Evolutionary conservation across 306 rosid species (phyloP).

Genomic region (Cucurbita pepo): DNA sequence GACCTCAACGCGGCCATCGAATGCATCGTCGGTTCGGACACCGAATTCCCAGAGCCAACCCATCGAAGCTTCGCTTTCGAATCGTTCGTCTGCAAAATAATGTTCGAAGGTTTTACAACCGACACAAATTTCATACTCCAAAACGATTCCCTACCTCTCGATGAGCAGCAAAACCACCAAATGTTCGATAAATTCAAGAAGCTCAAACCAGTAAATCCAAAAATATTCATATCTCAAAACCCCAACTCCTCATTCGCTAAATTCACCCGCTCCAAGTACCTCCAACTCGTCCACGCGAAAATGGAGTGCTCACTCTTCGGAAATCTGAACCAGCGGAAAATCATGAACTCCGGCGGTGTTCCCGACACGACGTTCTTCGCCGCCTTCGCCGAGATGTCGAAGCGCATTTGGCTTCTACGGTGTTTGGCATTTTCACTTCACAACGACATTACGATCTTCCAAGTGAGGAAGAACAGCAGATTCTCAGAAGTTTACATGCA

Average conservation of each 20-base stretch:
- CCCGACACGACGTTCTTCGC: conserved; percentile 67
- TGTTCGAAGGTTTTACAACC: conserved; percentile 64
- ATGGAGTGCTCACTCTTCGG: conserved; percentile 97
- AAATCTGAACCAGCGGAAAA: conserved; percentile 64
- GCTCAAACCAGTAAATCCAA: conserved; percentile 32
- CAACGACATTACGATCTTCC: conserved; percentile 41
- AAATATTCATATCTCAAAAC: conserved; percentile 26
- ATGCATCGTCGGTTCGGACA: conserved; percentile 50
- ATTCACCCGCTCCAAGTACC: conserved; percentile 52
- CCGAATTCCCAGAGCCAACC: conserved; percentile 29
- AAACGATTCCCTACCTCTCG: conserved; percentile 10
- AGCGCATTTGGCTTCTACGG: conserved; percentile 66
- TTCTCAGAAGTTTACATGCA: conserved; percentile 95
- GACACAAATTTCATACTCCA: conserved; percentile 25
- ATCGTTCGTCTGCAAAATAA: conserved; percentile 51
- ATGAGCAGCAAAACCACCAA: neutral
- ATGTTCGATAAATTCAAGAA: conserved; percentile 53
- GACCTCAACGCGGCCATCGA: conserved; percentile 57
- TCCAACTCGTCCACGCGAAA: conserved; percentile 64
- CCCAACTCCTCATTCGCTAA: conserved; percentile 40
- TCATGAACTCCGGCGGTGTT: conserved; percentile 46
- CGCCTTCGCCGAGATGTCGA: conserved; percentile 66
- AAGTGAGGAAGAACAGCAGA: conserved; percentile 47
- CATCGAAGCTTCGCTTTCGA: conserved; percentile 55
- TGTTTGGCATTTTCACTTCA: conserved; percentile 51